Evolutionary conservation across 495 filamentous ascomycete genomes (phyloP).

Genomic region (Aspergillus kassunensis): DNA sequence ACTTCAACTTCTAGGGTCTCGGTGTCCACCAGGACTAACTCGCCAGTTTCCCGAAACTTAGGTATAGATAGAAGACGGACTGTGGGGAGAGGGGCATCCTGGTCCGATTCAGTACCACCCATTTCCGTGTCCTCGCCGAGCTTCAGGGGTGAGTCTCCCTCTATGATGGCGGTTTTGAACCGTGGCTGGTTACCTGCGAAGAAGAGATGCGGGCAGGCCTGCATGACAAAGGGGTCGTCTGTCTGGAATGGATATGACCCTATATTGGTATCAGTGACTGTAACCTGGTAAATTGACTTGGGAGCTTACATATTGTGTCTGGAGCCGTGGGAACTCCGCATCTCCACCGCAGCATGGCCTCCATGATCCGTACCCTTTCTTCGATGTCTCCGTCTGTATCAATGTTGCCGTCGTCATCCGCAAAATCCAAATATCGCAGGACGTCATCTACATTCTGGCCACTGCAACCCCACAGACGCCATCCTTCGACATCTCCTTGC

Average conservation of each 20-base stretch:
- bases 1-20: constrained; percentile 77
- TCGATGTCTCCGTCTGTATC: constrained; percentile 42
- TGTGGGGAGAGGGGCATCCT: constrained; percentile 51
- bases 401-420: constrained; percentile 24
- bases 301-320: constrained; percentile 82
- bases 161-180: constrained; percentile 73
- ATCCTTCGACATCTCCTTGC: constrained; percentile 84
- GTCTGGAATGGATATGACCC: constrained; percentile 96
- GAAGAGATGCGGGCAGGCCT: constrained; percentile 83
- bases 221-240: constrained; percentile 80
- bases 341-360: constrained; percentile 86
- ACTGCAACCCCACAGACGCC: constrained; percentile 75
- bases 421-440: constrained; percentile 71
- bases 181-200: constrained; percentile 83
- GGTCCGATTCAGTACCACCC: constrained; percentile 33
- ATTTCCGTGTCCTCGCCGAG: constrained; percentile 39
- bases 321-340: constrained; percentile 92
- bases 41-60: constrained; percentile 72
- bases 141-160: constrained; percentile 41
- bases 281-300: background rate
- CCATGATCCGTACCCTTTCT: constrained; percentile 79
- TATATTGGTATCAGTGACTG: constrained; percentile 25
- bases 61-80: constrained; percentile 78
- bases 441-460: constrained; percentile 95
- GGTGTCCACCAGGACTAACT: constrained; percentile 79